Base-by-base conservation (phyloP, 257 asterid genomes). In the Solanum sitiens region DNA sequence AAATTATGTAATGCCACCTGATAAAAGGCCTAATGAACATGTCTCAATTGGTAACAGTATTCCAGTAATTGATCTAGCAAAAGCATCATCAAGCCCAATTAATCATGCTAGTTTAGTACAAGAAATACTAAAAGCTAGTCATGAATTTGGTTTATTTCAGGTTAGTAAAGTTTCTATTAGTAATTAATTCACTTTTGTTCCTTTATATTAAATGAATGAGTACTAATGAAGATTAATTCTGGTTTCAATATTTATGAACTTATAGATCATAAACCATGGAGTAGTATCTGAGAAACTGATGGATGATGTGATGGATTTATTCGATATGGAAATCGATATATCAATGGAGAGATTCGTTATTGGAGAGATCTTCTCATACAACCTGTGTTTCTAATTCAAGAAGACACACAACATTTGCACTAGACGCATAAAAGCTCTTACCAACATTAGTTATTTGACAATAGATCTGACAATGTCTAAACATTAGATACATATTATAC, bases 291-390 rank as follows among this genome's bases (percentile, higher is more conserved):
- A 53, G 25, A 89, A 80, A 47, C 82, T 92, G 16, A 91, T 90
- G 93, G 94, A 90, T 15, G 95, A 91, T 13, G 90, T 93, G 13
- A 92, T 92, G 94, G 63, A 71, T 4, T 86, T 93, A n/a, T 35
- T 88, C 27, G 86, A 90, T 93, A 63, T 89, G 90, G 95, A 2
- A 94, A 92, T 65, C 92, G 23, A 53, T 53, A 95, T 56, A 91
- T 91, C 44, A 82, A 71, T 0, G 98, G 93, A 88, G 90, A 92
- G 4, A 37, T 92, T 83, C 95, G 93, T 70, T 92, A 88, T 40
- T 93, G 98, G 98, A 93, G 94, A 89, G 96, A 95, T 39, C 92
- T 91, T 77, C 87, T 94, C 74, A 91, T 94, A 8, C 98, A 94
- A 88, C 91, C 88, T 27, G 93, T 95, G 59, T 90, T 94, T 71